Percentiles rank a stretch among this genome's conserved stretches.
Conservation (phyloP, 2,329 filamentous ascomycete genomes). For the Colletotrichum phormii region DNA sequence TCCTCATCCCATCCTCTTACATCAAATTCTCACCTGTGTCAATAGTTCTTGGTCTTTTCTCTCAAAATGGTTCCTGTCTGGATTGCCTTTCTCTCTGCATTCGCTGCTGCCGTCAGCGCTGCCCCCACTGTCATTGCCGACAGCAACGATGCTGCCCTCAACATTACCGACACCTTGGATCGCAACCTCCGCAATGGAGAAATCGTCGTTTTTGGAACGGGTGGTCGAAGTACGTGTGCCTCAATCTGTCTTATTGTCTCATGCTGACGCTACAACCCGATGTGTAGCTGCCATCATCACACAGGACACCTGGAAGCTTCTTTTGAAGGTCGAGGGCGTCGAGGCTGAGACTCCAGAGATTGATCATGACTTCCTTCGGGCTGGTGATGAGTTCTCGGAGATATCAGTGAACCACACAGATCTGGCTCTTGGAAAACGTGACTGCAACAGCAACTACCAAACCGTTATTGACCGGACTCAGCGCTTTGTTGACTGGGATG, state of each 20-base stretch:
- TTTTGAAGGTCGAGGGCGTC: slow-evolving; percentile 8
- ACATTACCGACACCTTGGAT: slow-evolving; percentile 1
- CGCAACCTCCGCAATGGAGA: slow-evolving; percentile 14
- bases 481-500: slow-evolving; percentile 37
- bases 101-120: slow-evolving; percentile 10
- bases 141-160: background rate
- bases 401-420: background rate
- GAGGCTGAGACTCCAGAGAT: slow-evolving; percentile 6
- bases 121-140: slow-evolving; percentile 4
- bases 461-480: slow-evolving; percentile 14
- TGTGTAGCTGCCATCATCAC: slow-evolving; percentile 16
- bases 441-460: slow-evolving; percentile 28
- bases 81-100: slow-evolving; percentile 7
- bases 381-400: background rate
- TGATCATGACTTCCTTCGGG: slow-evolving; percentile 23
- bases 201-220: slow-evolving; percentile 10
- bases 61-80: slow-evolving; percentile 24
- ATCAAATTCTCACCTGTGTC: background rate
- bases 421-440: slow-evolving; percentile 5
- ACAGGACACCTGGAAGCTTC: slow-evolving; percentile 21
- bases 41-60: no score
- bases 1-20: background rate
- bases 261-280: background rate
- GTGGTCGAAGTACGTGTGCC: slow-evolving; percentile 3
- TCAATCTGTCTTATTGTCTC: no score